A percentile compares a stretch with the other conserved stretches of the same genome.
Conservation (phyloP, 805 yeast species). For the Kodamaea hsintzibuensis region DNA sequence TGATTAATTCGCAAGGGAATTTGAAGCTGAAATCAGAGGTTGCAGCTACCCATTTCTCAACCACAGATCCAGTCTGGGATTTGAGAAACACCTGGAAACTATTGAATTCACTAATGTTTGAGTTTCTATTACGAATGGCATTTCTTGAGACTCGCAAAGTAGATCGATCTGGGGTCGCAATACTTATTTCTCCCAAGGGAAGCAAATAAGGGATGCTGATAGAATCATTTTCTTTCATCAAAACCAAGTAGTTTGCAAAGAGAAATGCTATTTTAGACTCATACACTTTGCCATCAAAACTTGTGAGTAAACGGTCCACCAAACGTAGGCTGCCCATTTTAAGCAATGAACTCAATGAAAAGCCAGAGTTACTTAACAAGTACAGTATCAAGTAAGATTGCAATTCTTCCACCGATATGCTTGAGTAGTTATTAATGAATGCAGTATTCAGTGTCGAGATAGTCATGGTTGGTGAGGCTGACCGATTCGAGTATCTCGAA, state of each 20-base stretch:
- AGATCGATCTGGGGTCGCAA: constrained; percentile 23
- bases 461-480: constrained; percentile 3
- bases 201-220: constrained; percentile 6
- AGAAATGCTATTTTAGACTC: constrained; percentile 26
- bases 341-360: constrained; percentile 27
- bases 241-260: constrained; percentile 33
- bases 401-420: constrained; percentile 26
- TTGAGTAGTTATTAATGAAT: constrained; percentile 15
- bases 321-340: constrained; percentile 37
- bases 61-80: constrained; percentile 29
- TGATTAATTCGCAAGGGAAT: constrained; percentile 37
- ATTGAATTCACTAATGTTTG: background rate
- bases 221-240: constrained; percentile 20
- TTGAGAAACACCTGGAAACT: constrained; percentile 22
- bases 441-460: constrained; percentile 7
- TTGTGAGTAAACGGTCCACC: constrained; percentile 34
- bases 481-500: background rate
- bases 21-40: constrained; percentile 31
- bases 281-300: constrained; percentile 14
- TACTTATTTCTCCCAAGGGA: constrained; percentile 6
- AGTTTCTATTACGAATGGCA: constrained; percentile 1
- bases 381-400: constrained; percentile 30
- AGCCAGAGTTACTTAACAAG: constrained; percentile 24
- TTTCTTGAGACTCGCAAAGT: constrained; percentile 20
- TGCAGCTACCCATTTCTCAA: constrained; percentile 48